Evolutionary conservation across 495 filamentous ascomycete species (phyloP).

Genomic region (Neurospora sp.): DNA sequence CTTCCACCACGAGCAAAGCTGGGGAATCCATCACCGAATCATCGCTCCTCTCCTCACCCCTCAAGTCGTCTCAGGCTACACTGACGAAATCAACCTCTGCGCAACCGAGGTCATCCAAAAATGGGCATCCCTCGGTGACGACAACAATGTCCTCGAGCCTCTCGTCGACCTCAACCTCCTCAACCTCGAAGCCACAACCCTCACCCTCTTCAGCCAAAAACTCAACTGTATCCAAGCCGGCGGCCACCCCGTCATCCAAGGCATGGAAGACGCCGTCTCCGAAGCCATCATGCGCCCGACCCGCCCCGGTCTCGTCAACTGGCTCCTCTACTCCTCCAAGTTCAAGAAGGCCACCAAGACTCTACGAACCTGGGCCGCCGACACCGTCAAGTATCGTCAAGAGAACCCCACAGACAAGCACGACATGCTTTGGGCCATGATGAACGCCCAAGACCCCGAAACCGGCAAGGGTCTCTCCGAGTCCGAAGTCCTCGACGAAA

Average conservation of each 20-base stretch:
- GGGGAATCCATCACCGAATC: conserved; percentile 64
- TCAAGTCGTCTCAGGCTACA: conserved; percentile 47
- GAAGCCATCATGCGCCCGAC: conserved; percentile 46
- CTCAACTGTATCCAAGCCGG: conserved; percentile 57
- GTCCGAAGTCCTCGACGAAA: conserved; percentile 55
- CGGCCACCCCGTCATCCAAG: conserved; percentile 52
- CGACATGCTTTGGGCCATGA: conserved; percentile 58
- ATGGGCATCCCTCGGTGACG: conserved; percentile 50
- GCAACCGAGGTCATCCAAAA: conserved; percentile 56
- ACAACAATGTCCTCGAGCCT: conserved; percentile 39
- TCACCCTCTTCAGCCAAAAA: conserved; percentile 53
- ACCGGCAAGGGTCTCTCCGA: conserved; percentile 50
- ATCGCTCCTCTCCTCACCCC: conserved; percentile 57
- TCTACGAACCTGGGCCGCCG: conserved; percentile 42
- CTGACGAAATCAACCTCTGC: conserved; percentile 57
- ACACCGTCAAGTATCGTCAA: conserved; percentile 48
- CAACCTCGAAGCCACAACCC: conserved; percentile 57
- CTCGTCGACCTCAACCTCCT: conserved; percentile 61
- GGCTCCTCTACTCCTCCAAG: conserved; percentile 43
- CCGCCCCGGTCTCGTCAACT: conserved; percentile 46
- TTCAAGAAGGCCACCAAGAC: conserved; percentile 43
- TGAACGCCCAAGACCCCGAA: conserved; percentile 54
- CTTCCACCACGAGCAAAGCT: conserved; percentile 50
- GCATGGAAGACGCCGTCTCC: conserved; percentile 53
- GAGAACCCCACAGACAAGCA: conserved; percentile 49